A percentile compares a stretch with the other conserved stretches of the same genome.
Conservation (phyloP, 2,329 filamentous ascomycete species). For the Aspergillus sp. region DNA sequence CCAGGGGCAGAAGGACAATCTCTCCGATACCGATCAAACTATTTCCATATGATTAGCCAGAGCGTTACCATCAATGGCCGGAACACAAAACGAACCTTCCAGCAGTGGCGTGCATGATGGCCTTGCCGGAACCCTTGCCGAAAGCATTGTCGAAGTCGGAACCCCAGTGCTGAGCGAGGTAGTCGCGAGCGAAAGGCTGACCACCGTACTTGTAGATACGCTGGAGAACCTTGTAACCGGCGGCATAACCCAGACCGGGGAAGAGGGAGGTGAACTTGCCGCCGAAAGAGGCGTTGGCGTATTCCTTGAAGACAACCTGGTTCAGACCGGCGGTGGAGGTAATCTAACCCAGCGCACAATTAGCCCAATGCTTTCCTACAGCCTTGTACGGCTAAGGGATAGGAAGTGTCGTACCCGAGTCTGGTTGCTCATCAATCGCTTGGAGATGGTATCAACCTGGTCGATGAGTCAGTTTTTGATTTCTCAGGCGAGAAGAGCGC, state of each 20-base stretch:
- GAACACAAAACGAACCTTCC: slow-evolving; percentile 65
- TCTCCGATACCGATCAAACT: slow-evolving; percentile 96
- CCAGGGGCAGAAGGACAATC: slow-evolving; percentile 89
- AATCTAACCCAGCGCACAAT: slow-evolving; percentile 50
- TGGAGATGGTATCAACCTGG: slow-evolving; percentile 95
- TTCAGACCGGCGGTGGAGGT: slow-evolving; percentile 68
- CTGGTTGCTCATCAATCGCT: slow-evolving; percentile 99
- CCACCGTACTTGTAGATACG: slow-evolving; percentile 98
- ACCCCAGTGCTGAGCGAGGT: slow-evolving; percentile 76
- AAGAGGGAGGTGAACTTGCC: slow-evolving; percentile 94
- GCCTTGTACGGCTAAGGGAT: background rate
- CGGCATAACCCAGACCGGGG: slow-evolving; percentile 94
- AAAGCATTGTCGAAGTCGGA: slow-evolving; percentile 84
- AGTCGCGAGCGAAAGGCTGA: slow-evolving; percentile 92
- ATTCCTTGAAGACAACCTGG: slow-evolving; percentile 90
- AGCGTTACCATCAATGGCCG: no score
- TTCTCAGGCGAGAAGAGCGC: background rate
- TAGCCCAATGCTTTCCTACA: background rate
- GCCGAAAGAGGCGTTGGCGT: slow-evolving; percentile 68
- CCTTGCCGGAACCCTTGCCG: slow-evolving; percentile 96
- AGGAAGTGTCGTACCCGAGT: slow-evolving; percentile 59
- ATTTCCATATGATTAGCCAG: slow-evolving; percentile 2
- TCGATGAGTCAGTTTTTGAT: slow-evolving; percentile 24
- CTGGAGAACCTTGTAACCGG: slow-evolving; percentile 96
- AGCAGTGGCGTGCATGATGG: slow-evolving; percentile 94